Percentiles rank a stretch among this genome's conserved stretches.
phyloP scores from a whole-genome alignment of 345 rosid genomes.

The Eucalyptus cloeziana region DNA sequence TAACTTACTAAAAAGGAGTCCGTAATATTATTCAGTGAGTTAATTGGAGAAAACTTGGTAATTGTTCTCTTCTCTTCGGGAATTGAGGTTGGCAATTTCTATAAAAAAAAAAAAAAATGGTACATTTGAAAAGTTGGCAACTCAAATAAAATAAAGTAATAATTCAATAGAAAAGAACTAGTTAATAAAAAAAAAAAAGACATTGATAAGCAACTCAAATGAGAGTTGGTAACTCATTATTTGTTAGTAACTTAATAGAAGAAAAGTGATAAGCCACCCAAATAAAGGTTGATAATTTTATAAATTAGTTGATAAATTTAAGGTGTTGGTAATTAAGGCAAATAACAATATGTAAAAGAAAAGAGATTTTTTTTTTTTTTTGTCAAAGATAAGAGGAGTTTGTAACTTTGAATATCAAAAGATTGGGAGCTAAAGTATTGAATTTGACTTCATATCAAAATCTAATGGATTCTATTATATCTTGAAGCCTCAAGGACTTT shows the following conservation, averaged over 20 bases:
- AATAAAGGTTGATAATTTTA: not conserved
- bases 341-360: fast-evolving
- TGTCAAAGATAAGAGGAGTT: not conserved
- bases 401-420: not conserved
- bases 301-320: not conserved
- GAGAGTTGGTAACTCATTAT: not conserved
- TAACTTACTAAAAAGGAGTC: not conserved
- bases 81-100: not conserved
- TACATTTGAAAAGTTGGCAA: not conserved
- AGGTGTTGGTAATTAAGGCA: not conserved
- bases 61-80: not conserved
- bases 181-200: not conserved
- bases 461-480: not conserved
- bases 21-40: not conserved
- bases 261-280: not conserved
- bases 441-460: not conserved
- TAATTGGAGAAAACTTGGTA: not conserved
- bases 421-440: not conserved
- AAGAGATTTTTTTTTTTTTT: not conserved
- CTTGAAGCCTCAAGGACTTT: not conserved
- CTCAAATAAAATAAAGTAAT: not conserved
- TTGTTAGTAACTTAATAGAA: not conserved
- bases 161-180: not conserved
- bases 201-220: not conserved
- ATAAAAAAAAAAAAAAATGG: not conserved